Base-by-base conservation (phyloP, 345 rosid genomes). In the Ceriops decandra region DNA sequence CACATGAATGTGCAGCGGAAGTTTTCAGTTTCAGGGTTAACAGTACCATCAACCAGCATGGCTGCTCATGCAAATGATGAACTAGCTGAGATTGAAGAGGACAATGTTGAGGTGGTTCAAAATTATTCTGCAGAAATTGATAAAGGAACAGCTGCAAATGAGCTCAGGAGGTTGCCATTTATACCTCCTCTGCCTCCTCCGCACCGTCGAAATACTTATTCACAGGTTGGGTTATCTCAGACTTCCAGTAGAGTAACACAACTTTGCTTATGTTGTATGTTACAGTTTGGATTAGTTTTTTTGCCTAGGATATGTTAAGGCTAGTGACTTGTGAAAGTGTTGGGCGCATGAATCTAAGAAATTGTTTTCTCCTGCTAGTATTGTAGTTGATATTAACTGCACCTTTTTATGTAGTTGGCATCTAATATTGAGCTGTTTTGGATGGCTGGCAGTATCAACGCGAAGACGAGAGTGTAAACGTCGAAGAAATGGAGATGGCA, bases 41-140 rank as follows among this genome's bases (percentile, higher is more conserved):
- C 74, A 26, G 71, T 82, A 62, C 88, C 93, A 36, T 80, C 90
- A 56, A 84, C 89, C 9, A 77, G 91, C 80, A 86, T 90, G 86
- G 92, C 91, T 76, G 93, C 90, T 64, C 84, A 76, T 20, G 88
- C 78, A n/a, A 66, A 62, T 67, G 87, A 86, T 28, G 85, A 82
- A 15, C 67, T 72, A 38, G 79, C 82, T 68, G 97, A 83, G 57
- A 65, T 68, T 73, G 91, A 84, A 46, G 88, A 86, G 73, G 78
- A 74, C 67, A 79, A 83, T 35, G 51, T 74, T 21, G 89, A 81
- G 71, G 83, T 72, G 69, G 76, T 70, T 52, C 82, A 80, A 65
- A 69, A 54, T 60, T 70, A 32, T 71, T 67, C 76, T n/a, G 22
- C 52, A 0, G 77, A 57, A 52, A 57, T 31, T 52, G 76, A 70